phyloP scores from a whole-genome alignment of 2,329 filamentous ascomycete species.

The Teratosphaeria destructans region DNA sequence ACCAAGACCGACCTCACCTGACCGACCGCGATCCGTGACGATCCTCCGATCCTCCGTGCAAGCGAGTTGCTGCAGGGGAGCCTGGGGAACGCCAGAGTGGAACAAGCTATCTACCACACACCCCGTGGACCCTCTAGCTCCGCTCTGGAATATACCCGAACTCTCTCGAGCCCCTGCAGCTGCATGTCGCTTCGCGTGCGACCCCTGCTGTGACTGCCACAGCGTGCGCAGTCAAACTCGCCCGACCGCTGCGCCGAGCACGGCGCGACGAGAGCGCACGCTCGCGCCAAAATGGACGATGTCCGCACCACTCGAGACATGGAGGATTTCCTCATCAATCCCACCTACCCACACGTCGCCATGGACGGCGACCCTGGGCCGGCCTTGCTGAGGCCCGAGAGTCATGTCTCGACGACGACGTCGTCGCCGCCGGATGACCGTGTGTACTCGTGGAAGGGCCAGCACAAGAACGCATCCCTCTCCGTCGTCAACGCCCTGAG shows the following conservation, averaged over 20 bases:
- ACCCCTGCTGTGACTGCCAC: slow-evolving; percentile 5
- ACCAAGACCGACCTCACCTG: neutral
- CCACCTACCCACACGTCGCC: slow-evolving; percentile 3
- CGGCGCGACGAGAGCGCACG: neutral
- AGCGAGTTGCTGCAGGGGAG: neutral
- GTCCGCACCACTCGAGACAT: slow-evolving; percentile 2
- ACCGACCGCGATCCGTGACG: neutral
- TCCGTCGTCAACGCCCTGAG: neutral
- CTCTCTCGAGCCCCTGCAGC: slow-evolving; percentile 1
- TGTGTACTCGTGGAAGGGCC: slow-evolving; percentile 2
- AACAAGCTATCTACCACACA: neutral
- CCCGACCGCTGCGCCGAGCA: neutral
- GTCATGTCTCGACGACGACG: neutral
- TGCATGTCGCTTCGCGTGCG: slow-evolving; percentile 5
- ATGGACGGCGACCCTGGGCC: neutral
- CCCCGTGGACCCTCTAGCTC: neutral
- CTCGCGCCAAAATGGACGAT: slow-evolving; percentile 1
- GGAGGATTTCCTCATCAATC: slow-evolving; percentile 11
- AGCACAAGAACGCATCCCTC: slow-evolving; percentile 3
- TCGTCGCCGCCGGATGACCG: neutral
- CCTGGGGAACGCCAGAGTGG: neutral
- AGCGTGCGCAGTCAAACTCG: neutral
- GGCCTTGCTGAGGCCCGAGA: neutral
- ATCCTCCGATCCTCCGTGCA: neutral
- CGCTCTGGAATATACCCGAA: neutral